Percentiles rank a stretch among this genome's conserved stretches.
phyloP scores from a whole-genome alignment of 305 asterid genomes.

The Fraxinus nigra region DNA sequence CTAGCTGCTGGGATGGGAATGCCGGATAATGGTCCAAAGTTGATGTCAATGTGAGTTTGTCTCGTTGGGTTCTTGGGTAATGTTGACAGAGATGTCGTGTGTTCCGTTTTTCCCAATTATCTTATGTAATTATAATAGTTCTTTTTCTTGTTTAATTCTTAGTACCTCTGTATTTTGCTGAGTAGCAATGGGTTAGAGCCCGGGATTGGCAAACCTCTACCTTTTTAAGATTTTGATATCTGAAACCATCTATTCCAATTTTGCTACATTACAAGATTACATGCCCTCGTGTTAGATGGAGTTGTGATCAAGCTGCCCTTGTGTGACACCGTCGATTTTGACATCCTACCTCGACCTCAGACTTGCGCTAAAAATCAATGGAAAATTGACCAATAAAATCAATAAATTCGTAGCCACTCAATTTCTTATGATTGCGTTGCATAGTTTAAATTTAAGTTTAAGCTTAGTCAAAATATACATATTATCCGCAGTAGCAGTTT shows the following conservation, averaged over 20 bases:
- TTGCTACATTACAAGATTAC: not conserved
- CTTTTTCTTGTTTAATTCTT: not conserved
- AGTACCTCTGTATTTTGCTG: not conserved
- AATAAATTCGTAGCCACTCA: not conserved
- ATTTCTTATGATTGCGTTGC: not conserved
- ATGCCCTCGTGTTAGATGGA: not conserved
- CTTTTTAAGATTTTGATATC: not conserved
- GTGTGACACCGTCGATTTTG: not conserved
- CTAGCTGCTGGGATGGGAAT: conserved; percentile 90
- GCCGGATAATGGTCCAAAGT: conserved; percentile 96
- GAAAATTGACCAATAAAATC: not conserved
- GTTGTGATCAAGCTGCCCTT: not conserved
- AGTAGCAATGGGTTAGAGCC: not conserved
- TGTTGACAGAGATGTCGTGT: not conserved
- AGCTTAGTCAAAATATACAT: not conserved
- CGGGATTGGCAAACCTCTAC: not conserved
- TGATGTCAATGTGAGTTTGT: conserved; percentile 55
- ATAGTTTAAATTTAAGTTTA: not conserved
- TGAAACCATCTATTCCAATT: not conserved
- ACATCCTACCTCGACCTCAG: not conserved
- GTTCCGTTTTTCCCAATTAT: not conserved
- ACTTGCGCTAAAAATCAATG: not conserved
- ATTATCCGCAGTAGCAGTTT: not conserved
- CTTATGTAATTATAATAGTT: not conserved
- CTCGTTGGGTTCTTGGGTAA: conserved; percentile 1